Evolutionary conservation across 306 rosid species (phyloP).

Genomic region (Luffa aegyptiaca): DNA sequence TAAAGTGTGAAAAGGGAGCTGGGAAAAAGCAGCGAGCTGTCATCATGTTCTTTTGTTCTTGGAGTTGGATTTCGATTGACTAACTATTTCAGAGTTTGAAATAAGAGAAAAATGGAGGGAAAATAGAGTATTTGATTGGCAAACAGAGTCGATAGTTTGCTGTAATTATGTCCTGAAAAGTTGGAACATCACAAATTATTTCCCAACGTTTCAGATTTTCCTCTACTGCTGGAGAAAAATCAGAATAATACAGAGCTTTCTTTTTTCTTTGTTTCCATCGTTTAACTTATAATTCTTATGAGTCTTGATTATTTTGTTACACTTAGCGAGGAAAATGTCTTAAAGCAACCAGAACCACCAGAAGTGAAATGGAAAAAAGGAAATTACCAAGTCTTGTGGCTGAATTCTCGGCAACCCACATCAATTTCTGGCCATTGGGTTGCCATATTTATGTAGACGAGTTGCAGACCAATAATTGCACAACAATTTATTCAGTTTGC

Average conservation of each 20-base stretch:
- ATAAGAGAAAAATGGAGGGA: constrained; percentile 27
- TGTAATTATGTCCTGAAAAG: constrained; percentile 33
- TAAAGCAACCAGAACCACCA: neutral
- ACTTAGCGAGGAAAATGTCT: neutral
- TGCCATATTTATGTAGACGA: neutral
- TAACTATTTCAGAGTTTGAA: constrained; percentile 28
- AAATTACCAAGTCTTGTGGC: neutral
- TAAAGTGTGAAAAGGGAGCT: constrained; percentile 23
- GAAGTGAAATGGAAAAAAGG: neutral
- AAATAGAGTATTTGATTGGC: constrained; percentile 18
- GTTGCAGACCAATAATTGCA: neutral
- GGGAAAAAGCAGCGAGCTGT: constrained; percentile 43
- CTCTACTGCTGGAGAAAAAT: neutral
- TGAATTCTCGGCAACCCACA: constrained; percentile 1
- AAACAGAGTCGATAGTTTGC: constrained; percentile 18
- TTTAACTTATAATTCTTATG: neutral
- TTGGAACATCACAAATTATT: constrained; percentile 2
- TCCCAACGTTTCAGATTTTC: neutral
- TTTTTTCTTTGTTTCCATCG: neutral
- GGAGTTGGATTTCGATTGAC: constrained; percentile 31
- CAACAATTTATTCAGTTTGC: neutral
- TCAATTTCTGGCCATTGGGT: neutral
- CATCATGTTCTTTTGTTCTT: constrained; percentile 29
- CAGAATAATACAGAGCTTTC: neutral
- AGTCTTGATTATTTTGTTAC: neutral